Evolutionary conservation across 306 rosid species (phyloP).

Genomic region (Cicer pinnatifidum): DNA sequence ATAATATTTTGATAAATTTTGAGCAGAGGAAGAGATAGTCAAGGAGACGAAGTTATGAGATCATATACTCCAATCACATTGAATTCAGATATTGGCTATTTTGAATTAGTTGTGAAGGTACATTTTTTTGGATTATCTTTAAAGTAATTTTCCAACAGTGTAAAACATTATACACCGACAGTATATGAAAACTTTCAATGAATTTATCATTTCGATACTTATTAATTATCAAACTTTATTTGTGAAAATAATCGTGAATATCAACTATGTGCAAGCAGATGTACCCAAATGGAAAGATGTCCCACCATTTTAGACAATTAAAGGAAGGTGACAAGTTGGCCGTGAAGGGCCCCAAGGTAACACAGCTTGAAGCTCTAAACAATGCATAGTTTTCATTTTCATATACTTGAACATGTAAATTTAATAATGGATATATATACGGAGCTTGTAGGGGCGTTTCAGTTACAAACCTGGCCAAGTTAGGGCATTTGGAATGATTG

Average conservation of each 20-base stretch:
- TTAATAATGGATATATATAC: not conserved
- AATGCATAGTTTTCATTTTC: not conserved
- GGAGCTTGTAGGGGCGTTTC: slow-evolving; percentile 63
- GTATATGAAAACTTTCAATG: not conserved
- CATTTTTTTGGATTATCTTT: not conserved
- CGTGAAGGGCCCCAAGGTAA: slow-evolving; percentile 77
- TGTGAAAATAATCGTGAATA: not conserved
- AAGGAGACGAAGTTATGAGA: slow-evolving; percentile 63
- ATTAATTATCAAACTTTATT: not conserved
- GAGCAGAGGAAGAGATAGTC: slow-evolving; percentile 67
- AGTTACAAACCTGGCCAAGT: slow-evolving; percentile 69
- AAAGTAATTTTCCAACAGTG: too few species aligned
- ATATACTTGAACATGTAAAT: not conserved
- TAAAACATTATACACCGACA: too few species aligned
- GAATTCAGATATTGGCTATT: slow-evolving; percentile 74
- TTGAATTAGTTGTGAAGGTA: slow-evolving; percentile 80
- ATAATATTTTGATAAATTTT: not conserved
- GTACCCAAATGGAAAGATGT: slow-evolving; percentile 84
- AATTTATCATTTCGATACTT: not conserved
- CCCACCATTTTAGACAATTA: slow-evolving; percentile 78
- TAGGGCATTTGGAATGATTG: slow-evolving; percentile 75
- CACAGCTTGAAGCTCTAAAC: not conserved
- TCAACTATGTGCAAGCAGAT: slow-evolving; percentile 49
- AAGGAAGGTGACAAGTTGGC: slow-evolving; percentile 68
- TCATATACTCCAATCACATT: slow-evolving; percentile 84